Conservation (phyloP, 768 basidiomycete species). For the Rhizopogon roseolus region DNA sequence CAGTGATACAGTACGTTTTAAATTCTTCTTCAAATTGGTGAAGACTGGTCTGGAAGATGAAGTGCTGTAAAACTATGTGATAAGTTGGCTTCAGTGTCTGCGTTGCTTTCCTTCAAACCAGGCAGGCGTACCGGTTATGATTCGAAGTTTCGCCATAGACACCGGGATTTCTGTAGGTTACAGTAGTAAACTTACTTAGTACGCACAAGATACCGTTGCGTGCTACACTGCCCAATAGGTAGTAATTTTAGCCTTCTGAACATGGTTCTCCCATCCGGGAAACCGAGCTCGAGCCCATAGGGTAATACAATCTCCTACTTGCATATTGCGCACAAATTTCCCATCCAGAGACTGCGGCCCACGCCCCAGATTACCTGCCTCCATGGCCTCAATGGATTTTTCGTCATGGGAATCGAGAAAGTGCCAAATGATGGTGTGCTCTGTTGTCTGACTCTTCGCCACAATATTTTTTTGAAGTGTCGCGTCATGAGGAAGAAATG, state of each 20-base stretch:
- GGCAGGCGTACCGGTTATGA: no score
- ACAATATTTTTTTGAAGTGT: not conserved
- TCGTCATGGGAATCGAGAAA: not conserved
- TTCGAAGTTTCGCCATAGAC: no score
- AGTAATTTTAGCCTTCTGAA: not conserved
- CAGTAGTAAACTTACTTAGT: no score
- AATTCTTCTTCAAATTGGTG: no score
- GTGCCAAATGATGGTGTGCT: slow-evolving; percentile 2
- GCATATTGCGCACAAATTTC: not conserved
- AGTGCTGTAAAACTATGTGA: no score
- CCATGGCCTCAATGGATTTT: not conserved
- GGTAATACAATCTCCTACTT: not conserved
- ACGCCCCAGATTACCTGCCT: not conserved
- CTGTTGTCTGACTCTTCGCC: not conserved
- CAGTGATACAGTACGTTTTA: no score
- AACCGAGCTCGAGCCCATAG: not conserved
- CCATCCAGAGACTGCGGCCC: not conserved
- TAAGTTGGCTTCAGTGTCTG: no score
- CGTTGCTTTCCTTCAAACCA: no score
- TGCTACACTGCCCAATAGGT: slow-evolving; percentile 1
- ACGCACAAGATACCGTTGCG: no score
- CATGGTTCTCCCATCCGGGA: not conserved
- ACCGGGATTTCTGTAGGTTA: no score
- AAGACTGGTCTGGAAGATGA: no score
- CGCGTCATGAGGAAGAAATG: not conserved